Evolutionary conservation across 2,329 filamentous ascomycete species (phyloP), one percentile per base, ranked within the genome.

Genomic region (Fusarium tjaetaba): DNA sequence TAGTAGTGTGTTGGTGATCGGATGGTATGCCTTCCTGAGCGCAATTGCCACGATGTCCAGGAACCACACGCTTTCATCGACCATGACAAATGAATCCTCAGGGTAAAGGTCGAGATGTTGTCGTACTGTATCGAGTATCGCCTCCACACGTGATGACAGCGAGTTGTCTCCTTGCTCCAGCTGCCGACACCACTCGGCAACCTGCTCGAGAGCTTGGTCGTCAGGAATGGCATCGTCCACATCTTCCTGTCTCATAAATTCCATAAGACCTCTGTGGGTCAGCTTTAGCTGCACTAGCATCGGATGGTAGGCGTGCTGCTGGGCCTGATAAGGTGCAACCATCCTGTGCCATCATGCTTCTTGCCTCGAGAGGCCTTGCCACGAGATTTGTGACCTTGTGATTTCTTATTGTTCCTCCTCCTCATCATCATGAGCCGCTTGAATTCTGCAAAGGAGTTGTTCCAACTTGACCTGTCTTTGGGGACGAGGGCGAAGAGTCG

Each of bases 261-360:
- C 8, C 9, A 11, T 24, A 9, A 26, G 30, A 8, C 4, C 6
- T 52, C 10, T 20, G 3, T 34, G n/a, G 5, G n/a, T 11, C 1
- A 34, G 11, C 16, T 34, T 20, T 4, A 20, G 30, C n/a, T 52
- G 16, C 16, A 24, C 11, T 10, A 15, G 22, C n/a, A 34, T 52
- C 9, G 9, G n/a, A 26, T 34, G 48, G 8, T 24, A 52, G n/a
- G n/a, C 30, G n/a, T 34, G 0, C 13, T 34, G n/a, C 13, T 34
- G 13, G 16, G 30, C 48, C 18, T 52, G 48, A 52, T 52, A 30
- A 34, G 30, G 16, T 52, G n/a, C 13, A 4, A 7, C 9, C 30
- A 15, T 24, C 48, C n/a, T 52, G n/a, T 1, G 4, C 16, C 2
- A 24, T 48, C 14, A 1, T 20, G 16, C 20, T 34, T 4, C 8